A percentile compares a stretch with the other conserved stretches of the same genome.
phyloP scores from a whole-genome alignment of 768 basidiomycete species.

The Epithele typhae region DNA sequence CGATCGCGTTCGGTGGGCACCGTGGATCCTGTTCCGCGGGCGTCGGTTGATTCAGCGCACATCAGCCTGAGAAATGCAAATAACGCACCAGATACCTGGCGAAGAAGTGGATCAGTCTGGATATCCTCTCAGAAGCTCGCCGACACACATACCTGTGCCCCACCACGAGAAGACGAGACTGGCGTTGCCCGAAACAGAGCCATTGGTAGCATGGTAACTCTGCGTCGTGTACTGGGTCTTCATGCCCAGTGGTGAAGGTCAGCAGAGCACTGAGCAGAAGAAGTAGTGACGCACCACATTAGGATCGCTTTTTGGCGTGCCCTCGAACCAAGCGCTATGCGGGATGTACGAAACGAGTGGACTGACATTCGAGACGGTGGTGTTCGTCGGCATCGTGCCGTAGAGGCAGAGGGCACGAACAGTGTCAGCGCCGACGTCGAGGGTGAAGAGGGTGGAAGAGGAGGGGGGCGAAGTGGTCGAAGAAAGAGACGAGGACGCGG shows the following conservation, averaged over 20 bases:
- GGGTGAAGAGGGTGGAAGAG: no score
- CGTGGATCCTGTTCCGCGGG: constrained; percentile 9
- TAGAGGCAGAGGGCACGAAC: no score
- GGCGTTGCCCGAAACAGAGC: constrained; percentile 1
- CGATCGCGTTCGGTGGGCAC: constrained; percentile 6
- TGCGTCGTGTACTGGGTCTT: constrained; percentile 1
- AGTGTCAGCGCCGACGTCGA: no score
- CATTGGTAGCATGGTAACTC: constrained; percentile 16
- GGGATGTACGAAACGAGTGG: constrained; percentile 21
- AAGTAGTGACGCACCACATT: constrained; percentile 4
- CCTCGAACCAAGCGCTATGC: constrained; percentile 17
- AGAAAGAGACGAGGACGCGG: no score
- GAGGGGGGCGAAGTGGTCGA: no score
- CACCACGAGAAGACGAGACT: constrained; percentile 13
- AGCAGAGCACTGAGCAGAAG: no score
- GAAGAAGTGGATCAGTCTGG: no score
- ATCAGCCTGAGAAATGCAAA: constrained; percentile 1
- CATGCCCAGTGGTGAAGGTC: not conserved
- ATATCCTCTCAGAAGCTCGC: not conserved
- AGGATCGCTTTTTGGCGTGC: constrained; percentile 1
- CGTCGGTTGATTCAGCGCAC: no score
- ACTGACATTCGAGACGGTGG: constrained; percentile 19
- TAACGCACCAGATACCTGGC: no score
- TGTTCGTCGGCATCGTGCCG: constrained; percentile 17
- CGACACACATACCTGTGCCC: constrained; percentile 11